These are phyloP conservation scores for Cladophialophora psammophila DNA, from an alignment of 2,329 filamentous ascomycete species.

Conservation along the genomic window DNA sequence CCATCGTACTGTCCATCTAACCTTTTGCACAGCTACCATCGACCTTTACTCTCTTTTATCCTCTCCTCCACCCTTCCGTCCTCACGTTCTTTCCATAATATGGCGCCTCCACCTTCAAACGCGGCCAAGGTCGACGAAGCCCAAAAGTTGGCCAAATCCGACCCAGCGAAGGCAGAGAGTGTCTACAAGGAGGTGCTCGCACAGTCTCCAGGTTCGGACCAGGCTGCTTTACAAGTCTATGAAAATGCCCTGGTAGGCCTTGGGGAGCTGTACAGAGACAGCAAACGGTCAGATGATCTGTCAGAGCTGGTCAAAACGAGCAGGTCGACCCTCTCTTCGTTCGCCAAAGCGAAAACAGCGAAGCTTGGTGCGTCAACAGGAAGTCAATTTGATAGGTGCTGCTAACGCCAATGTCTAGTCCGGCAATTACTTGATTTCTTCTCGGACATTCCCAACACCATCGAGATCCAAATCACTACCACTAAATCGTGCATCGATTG, in stretches of 20 bases:
- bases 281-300: constrained; percentile 80
- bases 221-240: constrained; percentile 88
- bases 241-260: constrained; percentile 86
- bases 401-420: constrained; percentile 62
- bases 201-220: constrained; percentile 81
- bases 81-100: constrained; percentile 41
- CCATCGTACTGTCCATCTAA: background rate
- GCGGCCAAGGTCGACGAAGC: constrained; percentile 82
- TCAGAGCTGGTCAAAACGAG: constrained; percentile 90
- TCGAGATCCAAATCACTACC: constrained; percentile 90
- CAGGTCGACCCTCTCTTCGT: constrained; percentile 88
- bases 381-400: constrained; percentile 2
- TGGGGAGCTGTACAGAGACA: constrained; percentile 89
- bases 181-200: constrained; percentile 91
- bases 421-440: constrained; percentile 97
- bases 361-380: constrained; percentile 75
- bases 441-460: constrained; percentile 89
- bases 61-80: constrained; percentile 20
- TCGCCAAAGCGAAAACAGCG: constrained; percentile 98
- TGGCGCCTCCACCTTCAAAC: constrained; percentile 60
- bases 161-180: constrained; percentile 82
- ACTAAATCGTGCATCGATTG: constrained; percentile 99
- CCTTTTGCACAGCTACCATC: background rate
- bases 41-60: background rate
- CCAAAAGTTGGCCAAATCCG: constrained; percentile 79